Conservation (phyloP, 2,329 filamentous ascomycete species). For the Aspergillus uvarum region DNA sequence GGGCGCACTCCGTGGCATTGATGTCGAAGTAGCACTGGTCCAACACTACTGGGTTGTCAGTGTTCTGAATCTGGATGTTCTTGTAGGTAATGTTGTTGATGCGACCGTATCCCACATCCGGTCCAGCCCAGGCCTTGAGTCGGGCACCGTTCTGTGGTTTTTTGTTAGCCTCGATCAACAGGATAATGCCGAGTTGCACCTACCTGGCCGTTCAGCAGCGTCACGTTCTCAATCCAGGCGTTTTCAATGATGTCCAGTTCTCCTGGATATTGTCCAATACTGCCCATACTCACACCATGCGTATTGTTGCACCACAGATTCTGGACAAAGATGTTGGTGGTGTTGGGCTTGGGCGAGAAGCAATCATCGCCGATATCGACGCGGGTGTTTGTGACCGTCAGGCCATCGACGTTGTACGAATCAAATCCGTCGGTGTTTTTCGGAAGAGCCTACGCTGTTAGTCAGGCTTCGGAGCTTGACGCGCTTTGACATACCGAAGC, state of each 20-base stretch:
- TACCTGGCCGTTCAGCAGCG: slow-evolving; percentile 52
- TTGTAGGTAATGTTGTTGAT: slow-evolving; percentile 64
- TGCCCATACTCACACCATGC: slow-evolving; percentile 59
- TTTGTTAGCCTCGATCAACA: slow-evolving; percentile 23
- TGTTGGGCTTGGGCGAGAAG: slow-evolving; percentile 62
- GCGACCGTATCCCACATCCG: slow-evolving; percentile 58
- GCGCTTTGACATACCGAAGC: slow-evolving; percentile 29
- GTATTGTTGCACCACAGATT: slow-evolving; percentile 63
- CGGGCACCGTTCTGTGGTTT: slow-evolving; percentile 53
- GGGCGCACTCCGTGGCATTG: slow-evolving; percentile 51
- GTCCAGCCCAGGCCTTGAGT: slow-evolving; percentile 62
- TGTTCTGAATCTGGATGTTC: slow-evolving; percentile 60
- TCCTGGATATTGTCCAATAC: slow-evolving; percentile 58
- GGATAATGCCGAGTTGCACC: background rate
- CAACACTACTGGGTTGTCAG: slow-evolving; percentile 58
- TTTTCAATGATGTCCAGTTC: slow-evolving; percentile 58
- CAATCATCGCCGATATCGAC: slow-evolving; percentile 61
- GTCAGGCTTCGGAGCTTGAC: background rate
- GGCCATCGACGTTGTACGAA: slow-evolving; percentile 56
- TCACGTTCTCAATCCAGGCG: slow-evolving; percentile 60
- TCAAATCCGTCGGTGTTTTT: slow-evolving; percentile 66
- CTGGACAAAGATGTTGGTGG: slow-evolving; percentile 57
- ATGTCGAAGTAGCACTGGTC: slow-evolving; percentile 65
- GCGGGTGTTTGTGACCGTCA: slow-evolving; percentile 53
- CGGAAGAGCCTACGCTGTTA: slow-evolving; percentile 42